Conservation (phyloP, 805 yeast genomes). For the Metschnikowia amazonensis region DNA sequence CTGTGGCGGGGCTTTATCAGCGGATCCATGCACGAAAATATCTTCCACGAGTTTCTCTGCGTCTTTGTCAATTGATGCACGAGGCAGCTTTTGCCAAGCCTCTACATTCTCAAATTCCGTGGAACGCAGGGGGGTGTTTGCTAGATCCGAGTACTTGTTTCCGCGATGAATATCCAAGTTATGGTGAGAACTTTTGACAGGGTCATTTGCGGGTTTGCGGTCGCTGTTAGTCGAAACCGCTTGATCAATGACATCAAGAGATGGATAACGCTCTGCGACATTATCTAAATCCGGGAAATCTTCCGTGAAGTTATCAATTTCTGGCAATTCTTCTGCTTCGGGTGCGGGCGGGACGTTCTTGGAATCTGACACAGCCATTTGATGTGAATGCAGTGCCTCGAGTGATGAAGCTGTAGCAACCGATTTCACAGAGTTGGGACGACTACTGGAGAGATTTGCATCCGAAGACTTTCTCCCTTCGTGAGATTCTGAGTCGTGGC, state of each 20-base stretch:
- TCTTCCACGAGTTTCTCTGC: constrained; percentile 40
- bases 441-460: neutral
- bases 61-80: constrained; percentile 23
- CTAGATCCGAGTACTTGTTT: neutral
- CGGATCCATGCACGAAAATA: constrained; percentile 26
- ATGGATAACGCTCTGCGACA: constrained; percentile 52
- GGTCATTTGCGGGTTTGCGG: neutral
- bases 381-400: neutral
- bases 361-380: neutral
- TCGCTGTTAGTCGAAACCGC: constrained; percentile 1
- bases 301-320: neutral
- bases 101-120: constrained; percentile 18
- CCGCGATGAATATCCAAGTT: neutral
- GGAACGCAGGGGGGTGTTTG: neutral
- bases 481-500: neutral
- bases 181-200: neutral
- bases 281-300: constrained; percentile 36
- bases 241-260: constrained; percentile 33
- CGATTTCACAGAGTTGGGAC: constrained; percentile 1
- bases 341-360: neutral
- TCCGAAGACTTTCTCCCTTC: constrained; percentile 3
- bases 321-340: neutral
- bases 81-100: constrained; percentile 33
- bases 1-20: neutral
- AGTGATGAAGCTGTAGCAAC: neutral